Percentiles rank a stretch among this genome's conserved stretches.
Conservation (phyloP, 768 basidiomycete species). For the Hortiboletus campestris region DNA sequence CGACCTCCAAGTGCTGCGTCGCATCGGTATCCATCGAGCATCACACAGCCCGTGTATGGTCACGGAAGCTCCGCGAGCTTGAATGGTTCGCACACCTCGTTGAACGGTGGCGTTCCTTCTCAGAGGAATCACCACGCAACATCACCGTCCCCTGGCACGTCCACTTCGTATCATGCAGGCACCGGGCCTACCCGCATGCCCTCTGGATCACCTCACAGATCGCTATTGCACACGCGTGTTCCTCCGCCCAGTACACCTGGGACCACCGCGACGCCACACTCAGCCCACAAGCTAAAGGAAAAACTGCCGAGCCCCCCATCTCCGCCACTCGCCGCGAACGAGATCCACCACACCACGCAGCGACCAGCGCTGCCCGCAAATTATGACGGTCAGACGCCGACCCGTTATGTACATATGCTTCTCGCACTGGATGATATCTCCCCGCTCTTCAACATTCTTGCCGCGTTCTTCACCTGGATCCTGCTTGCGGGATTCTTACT, state of each 20-base stretch:
- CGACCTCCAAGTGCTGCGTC: constrained; percentile 32
- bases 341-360: constrained; percentile 18
- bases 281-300: neutral
- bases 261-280: neutral
- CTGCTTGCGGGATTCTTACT: constrained; percentile 60
- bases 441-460: constrained; percentile 45
- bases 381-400: constrained; percentile 30
- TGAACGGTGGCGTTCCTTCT: constrained; percentile 13
- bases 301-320: neutral
- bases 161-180: constrained; percentile 4
- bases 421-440: constrained; percentile 59
- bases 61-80: constrained; percentile 23
- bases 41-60: constrained; percentile 25
- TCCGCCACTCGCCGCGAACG: constrained; percentile 10
- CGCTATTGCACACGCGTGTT: constrained; percentile 16
- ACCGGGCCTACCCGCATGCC: neutral
- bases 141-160: constrained; percentile 11
- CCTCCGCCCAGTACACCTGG: neutral
- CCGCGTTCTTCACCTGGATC: constrained; percentile 62
- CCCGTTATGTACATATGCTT: constrained; percentile 60
- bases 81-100: constrained; percentile 22
- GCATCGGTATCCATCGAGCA: constrained; percentile 29
- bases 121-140: constrained; percentile 8
- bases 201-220: constrained; percentile 17
- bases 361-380: constrained; percentile 24